Evolutionary conservation across 108 stramenopile species (phyloP).

Genomic region (Cyclostephanos invisitatus): DNA sequence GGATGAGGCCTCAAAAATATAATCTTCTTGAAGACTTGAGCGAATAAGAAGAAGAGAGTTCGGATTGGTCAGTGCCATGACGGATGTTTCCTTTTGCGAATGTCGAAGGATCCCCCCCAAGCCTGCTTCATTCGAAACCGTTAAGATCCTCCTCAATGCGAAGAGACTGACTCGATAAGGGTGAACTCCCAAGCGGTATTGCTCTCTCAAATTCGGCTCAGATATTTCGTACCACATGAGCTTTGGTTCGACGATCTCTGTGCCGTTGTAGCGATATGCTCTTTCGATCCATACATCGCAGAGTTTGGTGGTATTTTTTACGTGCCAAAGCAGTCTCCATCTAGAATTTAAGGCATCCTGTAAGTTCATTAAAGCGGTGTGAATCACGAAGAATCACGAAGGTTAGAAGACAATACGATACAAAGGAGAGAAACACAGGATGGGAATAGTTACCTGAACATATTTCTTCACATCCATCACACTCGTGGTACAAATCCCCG

Average conservation of each 20-base stretch:
- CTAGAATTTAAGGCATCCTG: conserved; percentile 39
- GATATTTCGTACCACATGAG: conserved; percentile 64
- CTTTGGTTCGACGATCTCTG: conserved; percentile 70
- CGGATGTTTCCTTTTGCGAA: conserved; percentile 1
- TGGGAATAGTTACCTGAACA: conserved; percentile 28
- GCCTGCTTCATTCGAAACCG: conserved; percentile 9
- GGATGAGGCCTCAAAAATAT: conserved; percentile 37
- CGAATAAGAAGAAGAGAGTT: conserved; percentile 34
- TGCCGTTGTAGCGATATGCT: conserved; percentile 58
- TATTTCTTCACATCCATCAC: conserved; percentile 25
- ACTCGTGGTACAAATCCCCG: conserved; percentile 31
- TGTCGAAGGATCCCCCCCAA: not conserved
- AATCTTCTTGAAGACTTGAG: conserved; percentile 39
- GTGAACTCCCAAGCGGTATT: conserved; percentile 6
- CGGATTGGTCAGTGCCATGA: conserved; percentile 26
- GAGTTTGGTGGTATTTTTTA: conserved; percentile 17
- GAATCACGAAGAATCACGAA: not conserved
- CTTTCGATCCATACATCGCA: conserved; percentile 66
- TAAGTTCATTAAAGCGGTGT: not conserved
- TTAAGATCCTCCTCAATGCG: conserved; percentile 36
- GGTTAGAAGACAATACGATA: not conserved
- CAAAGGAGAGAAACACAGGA: not conserved
- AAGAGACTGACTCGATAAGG: conserved; percentile 38
- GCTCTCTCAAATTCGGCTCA: conserved; percentile 41
- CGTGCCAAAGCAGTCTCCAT: conserved; percentile 45